Percentiles rank a stretch among this genome's conserved stretches.
Evolutionary conservation across 352 stramenopile species (phyloP).

Genomic region (Phytophthora cactorum): DNA sequence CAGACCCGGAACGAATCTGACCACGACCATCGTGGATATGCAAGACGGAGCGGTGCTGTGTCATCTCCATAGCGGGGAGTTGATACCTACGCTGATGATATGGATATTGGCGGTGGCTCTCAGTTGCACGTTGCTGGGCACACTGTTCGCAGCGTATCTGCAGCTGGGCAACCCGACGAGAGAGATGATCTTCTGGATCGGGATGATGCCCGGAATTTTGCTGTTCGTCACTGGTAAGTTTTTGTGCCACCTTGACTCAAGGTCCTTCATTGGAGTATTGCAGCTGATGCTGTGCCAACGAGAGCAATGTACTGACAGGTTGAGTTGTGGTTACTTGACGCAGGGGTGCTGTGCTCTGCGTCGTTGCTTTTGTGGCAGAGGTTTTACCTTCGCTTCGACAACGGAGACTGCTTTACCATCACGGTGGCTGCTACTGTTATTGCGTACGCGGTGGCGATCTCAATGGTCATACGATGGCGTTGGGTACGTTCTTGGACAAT

Average conservation of each 20-base stretch:
- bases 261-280: not conserved
- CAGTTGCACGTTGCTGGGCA: slow-evolving; percentile 49
- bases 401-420: slow-evolving; percentile 79
- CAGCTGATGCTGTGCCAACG: not conserved
- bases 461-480: slow-evolving; percentile 80
- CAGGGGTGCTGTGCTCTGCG: slow-evolving; percentile 52
- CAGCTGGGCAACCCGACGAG: slow-evolving; percentile 68
- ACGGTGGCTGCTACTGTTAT: slow-evolving; percentile 71
- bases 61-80: slow-evolving; percentile 30
- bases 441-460: slow-evolving; percentile 67
- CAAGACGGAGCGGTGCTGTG: slow-evolving; percentile 47
- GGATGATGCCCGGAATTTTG: slow-evolving; percentile 55
- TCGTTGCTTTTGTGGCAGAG: slow-evolving; percentile 66
- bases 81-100: slow-evolving; percentile 43
- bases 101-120: slow-evolving; percentile 57
- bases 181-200: slow-evolving; percentile 65
- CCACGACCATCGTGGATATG: slow-evolving; percentile 34
- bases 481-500: slow-evolving; percentile 46
- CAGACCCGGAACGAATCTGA: slow-evolving; percentile 39
- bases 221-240: slow-evolving; percentile 51
- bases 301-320: not conserved
- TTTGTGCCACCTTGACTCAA: no score
- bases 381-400: slow-evolving; percentile 60
- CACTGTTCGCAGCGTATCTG: slow-evolving; percentile 62
- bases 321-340: slow-evolving; percentile 7